Base-by-base conservation (phyloP, 176 grass and related monocot species). In the Cymbopogon citratus region DNA sequence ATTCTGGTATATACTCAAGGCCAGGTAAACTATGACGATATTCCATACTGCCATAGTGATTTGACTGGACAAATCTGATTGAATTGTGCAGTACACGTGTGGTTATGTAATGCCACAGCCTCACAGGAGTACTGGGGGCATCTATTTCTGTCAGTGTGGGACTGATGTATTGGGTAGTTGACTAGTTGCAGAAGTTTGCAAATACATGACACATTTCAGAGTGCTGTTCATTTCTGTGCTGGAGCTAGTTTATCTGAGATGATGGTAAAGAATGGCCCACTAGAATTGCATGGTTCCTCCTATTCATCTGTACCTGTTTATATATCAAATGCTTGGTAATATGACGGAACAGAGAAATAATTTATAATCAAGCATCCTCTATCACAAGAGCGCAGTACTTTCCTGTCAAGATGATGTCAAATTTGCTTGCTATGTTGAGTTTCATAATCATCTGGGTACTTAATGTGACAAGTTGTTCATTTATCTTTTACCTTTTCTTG, bases 391-490 rank as follows among this genome's bases (percentile, higher is more conserved):
- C 74, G 44, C 13, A 41, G 16, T 79, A 45, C 13, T 3, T 40
- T 75, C 34, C 69, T 34, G 8, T 36, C 34, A 72, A 49, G 18
- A 71, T 63, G 23, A 59, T 59, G 25, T 67, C 12, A 12, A 48
- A 24, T 56, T 49, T 31, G 19, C 29, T 80, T 57, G 38, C 71
- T 85, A 21, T 31, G 60, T 69, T 10, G 49, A 56, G 33, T 41
- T 44, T 73, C 24, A 27, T 29, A 21, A 69, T 70, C 54, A 69
- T 79, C 39, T 62, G 49, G 19, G 21, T 52, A 33, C 21, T 16
- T 16, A 39, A 77, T 80, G 52, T 78, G 29, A 71, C 28, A 73
- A 66, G 75, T 45, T 21, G 12, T 73, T 84, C 24, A 74, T 31
- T 38, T 72, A 35, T 43, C 14, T 48, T 46, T 76, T 57, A 39